phyloP scores from a whole-genome alignment of 2,329 filamentous ascomycete genomes.

The Metarhizium robertsii region DNA sequence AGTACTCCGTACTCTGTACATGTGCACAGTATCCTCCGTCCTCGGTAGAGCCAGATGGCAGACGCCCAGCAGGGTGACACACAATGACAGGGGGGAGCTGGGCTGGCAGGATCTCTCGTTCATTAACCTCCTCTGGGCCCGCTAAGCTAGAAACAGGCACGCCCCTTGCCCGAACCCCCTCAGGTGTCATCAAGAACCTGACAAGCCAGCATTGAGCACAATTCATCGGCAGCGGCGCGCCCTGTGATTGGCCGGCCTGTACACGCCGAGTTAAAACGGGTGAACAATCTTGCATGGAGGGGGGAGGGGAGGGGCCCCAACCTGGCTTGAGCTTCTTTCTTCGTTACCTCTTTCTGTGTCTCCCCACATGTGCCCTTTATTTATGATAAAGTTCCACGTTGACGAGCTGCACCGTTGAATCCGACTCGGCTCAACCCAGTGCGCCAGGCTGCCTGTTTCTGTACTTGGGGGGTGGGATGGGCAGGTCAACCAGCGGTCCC shows the following conservation, averaged over 20 bases:
- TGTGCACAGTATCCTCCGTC: too few species aligned
- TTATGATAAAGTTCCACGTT: background rate
- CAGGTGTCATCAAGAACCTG: background rate
- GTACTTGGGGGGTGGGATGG: too few species aligned
- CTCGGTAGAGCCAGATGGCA: too few species aligned
- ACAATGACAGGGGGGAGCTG: too few species aligned
- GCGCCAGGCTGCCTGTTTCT: too few species aligned
- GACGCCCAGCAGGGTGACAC: too few species aligned
- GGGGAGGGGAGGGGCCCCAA: background rate
- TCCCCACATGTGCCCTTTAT: background rate
- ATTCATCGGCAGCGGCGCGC: background rate
- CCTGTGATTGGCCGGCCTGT: slow-evolving; percentile 1
- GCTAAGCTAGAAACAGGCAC: background rate
- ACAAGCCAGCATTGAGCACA: background rate
- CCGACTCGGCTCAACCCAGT: background rate
- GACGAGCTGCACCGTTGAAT: background rate
- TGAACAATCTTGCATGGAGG: slow-evolving; percentile 6
- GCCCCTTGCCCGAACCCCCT: background rate
- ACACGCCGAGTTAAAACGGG: slow-evolving; percentile 1
- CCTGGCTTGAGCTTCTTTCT: slow-evolving; percentile 2
- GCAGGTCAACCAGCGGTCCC: too few species aligned
- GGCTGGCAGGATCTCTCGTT: background rate
- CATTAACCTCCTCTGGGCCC: background rate
- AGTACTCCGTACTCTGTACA: too few species aligned
- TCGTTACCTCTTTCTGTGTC: background rate